Base-by-base conservation (phyloP, 2,329 filamentous ascomycete species). In the Hymenotorrendiella dingleyae region DNA sequence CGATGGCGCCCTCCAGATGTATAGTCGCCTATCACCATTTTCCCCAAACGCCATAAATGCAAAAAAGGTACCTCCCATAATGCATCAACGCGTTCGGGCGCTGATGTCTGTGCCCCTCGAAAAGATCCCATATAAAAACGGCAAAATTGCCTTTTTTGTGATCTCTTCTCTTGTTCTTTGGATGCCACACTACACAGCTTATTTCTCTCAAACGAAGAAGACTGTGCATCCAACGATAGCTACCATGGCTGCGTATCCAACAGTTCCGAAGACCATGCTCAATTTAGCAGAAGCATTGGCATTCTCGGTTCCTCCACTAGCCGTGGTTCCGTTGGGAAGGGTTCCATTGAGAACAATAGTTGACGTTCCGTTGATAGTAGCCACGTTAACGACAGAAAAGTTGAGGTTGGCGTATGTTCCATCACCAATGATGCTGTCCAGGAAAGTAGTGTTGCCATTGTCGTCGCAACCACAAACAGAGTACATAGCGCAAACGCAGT, bases 281-380 rank as follows among this genome's bases (percentile, higher is more conserved):
- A 28, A 6, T 8, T 19, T 20, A 9, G 45, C 42, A 1, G 47
- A 65, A n/a, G 63, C 65, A 16, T 51, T 61, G 6, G 14, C n/a
- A 2, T 16, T 26, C n/a, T 23, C n/a, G 6, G n/a, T 24, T 4
- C 20, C 14, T 4, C 20, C 34, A 6, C 28, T 33, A 1, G 72
- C 69, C 0, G 77, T 81, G 1, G 81, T 84, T 36, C 77, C 78
- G 52, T 84, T 83, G 22, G 80, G 76, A 3, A 91, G 66, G 0
- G 82, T 85, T n/a, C 86, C 86, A 60, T 89, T 88, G 59, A 91
- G 66, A 22, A 86, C 68, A 27, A 93, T 73, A 1, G 76, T 82
- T 48, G 65, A 65, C 1, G 73, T 82, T 37, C 78, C 78, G 43
- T 86, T 81, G 47, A 83, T 72, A 40, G 71, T 64, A 2, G 73